Percentiles rank a stretch among this genome's conserved stretches.
Conservation (phyloP, 495 filamentous ascomycete genomes). For the Neurospora hispaniola region DNA sequence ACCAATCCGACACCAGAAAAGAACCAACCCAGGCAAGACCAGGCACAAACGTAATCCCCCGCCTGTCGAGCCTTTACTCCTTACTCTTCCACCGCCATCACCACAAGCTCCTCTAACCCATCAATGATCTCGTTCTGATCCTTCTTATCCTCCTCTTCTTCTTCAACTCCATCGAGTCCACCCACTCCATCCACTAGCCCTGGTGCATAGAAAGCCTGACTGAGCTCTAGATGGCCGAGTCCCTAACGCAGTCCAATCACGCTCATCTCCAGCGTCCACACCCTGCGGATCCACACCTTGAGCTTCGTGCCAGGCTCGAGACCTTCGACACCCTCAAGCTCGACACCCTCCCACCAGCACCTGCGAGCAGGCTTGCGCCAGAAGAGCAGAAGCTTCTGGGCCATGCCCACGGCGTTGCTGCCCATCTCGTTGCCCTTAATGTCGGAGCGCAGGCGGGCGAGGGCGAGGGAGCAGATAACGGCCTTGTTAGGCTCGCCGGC, state of each 20-base stretch:
- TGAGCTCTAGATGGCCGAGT: not conserved
- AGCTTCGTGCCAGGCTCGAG: constrained; percentile 64
- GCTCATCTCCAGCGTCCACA: constrained; percentile 99
- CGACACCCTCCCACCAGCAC: constrained; percentile 99
- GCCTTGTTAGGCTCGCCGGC: constrained; percentile 95
- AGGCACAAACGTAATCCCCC: not conserved
- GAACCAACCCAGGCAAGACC: not conserved
- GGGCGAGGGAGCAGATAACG: constrained; percentile 90
- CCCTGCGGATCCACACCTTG: constrained; percentile 95
- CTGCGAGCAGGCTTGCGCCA: constrained; percentile 94
- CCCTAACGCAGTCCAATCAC: constrained; percentile 73
- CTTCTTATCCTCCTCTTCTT: not conserved
- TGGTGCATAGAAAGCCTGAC: not conserved
- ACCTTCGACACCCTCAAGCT: constrained; percentile 79
- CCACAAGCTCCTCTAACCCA: not conserved
- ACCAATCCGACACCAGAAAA: not conserved
- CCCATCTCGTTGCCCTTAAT: constrained; percentile 67
- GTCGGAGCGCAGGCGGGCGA: constrained; percentile 86
- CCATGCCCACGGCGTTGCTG: constrained; percentile 89
- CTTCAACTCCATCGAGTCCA: not conserved
- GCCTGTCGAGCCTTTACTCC: not conserved
- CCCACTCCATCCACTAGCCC: not conserved
- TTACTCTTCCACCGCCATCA: not conserved
- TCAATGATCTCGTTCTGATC: not conserved
- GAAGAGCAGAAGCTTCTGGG: constrained; percentile 94